Percentiles rank a stretch among this genome's conserved stretches.
Evolutionary conservation across 2,329 filamentous ascomycete species (phyloP).

Genomic region (Penicillium sp.): DNA sequence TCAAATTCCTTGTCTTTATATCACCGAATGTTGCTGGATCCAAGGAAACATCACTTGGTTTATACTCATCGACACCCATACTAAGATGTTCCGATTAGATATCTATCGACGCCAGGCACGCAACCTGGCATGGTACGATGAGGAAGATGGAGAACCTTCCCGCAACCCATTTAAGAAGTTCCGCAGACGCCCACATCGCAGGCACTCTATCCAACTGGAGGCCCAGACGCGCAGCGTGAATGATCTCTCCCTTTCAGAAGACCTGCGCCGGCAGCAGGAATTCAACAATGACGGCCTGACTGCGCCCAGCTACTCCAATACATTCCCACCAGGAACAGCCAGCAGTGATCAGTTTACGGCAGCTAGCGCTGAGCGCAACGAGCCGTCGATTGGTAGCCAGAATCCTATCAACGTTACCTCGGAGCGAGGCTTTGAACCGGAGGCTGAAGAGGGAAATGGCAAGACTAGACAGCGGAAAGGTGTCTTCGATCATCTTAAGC

Average conservation of each 20-base stretch:
- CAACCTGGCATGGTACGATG: conserved; percentile 43
- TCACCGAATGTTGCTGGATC: not conserved
- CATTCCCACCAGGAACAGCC: conserved; percentile 26
- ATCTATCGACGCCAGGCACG: conserved; percentile 41
- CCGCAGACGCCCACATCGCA: conserved; percentile 27
- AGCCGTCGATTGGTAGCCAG: conserved; percentile 28
- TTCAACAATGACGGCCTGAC: conserved; percentile 25
- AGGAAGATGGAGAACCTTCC: conserved; percentile 36
- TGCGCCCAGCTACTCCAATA: conserved; percentile 26
- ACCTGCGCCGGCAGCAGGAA: conserved; percentile 24
- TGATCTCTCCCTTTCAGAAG: conserved; percentile 23
- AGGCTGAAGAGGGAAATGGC: conserved; percentile 5
- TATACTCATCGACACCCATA: not conserved
- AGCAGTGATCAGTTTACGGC: conserved; percentile 21
- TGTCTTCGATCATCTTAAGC: conserved; percentile 15
- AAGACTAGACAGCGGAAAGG: conserved; percentile 30
- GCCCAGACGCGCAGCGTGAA: conserved; percentile 26
- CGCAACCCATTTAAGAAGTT: conserved; percentile 46
- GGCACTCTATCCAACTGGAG: conserved; percentile 34
- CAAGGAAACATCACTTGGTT: not conserved
- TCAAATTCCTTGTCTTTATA: not conserved
- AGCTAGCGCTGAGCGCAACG: not conserved
- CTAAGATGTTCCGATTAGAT: conserved; percentile 27
- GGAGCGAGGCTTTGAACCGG: conserved; percentile 12
- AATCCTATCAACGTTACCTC: conserved; percentile 33